These are phyloP conservation scores for Phialophora macrospora DNA, from an alignment of 2,329 filamentous ascomycete genomes.

Conservation along the genomic window DNA sequence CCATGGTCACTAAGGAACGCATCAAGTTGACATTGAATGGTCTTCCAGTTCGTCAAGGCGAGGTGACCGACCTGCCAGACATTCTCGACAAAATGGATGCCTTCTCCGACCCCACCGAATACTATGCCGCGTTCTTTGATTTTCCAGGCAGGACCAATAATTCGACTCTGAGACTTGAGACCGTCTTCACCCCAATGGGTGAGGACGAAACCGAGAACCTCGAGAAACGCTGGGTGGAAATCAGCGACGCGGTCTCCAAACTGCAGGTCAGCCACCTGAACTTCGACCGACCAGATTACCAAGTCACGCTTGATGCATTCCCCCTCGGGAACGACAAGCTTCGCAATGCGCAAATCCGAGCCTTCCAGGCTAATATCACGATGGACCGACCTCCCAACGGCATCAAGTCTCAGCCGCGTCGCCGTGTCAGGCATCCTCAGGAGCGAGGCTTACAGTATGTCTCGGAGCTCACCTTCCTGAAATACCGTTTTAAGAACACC, in stretches of 20 bases:
- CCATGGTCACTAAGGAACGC: conserved; percentile 47
- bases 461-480: conserved; percentile 48
- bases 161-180: conserved; percentile 46
- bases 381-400: conserved; percentile 31
- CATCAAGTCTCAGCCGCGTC: conserved; percentile 29
- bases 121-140: conserved; percentile 50
- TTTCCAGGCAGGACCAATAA: conserved; percentile 42
- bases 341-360: conserved; percentile 26
- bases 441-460: conserved; percentile 33
- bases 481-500: conserved; percentile 48
- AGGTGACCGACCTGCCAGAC: conserved; percentile 42
- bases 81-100: conserved; percentile 37
- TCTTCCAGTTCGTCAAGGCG: conserved; percentile 26
- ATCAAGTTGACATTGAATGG: conserved; percentile 44
- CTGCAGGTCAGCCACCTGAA: conserved; percentile 49
- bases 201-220: conserved; percentile 26
- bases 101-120: conserved; percentile 41
- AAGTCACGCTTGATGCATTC: conserved; percentile 35
- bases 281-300: conserved; percentile 42
- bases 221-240: conserved; percentile 35
- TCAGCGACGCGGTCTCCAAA: conserved; percentile 47
- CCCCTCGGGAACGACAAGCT: conserved; percentile 29
- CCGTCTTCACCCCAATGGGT: conserved; percentile 33
- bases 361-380: conserved; percentile 34
- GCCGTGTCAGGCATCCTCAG: conserved; percentile 30